Percentiles rank a stretch among this genome's conserved stretches.
phyloP scores from a whole-genome alignment of 2,329 filamentous ascomycete species.

The Plenodomus tracheiphilus region DNA sequence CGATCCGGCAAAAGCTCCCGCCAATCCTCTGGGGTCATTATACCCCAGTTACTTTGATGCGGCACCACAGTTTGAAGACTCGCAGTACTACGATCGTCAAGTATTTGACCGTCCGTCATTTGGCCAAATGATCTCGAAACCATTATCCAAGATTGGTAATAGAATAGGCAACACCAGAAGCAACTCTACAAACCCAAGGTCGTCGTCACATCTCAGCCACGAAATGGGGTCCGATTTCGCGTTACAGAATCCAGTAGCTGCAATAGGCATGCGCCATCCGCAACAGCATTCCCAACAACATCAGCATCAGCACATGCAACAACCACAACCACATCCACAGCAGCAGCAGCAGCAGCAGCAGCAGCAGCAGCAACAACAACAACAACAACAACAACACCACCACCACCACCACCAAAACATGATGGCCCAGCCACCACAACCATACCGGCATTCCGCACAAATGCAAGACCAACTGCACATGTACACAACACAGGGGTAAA shows the following conservation, averaged over 20 bases:
- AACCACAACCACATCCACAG: constrained; percentile 12
- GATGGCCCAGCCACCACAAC: constrained; percentile 19
- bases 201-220: constrained; percentile 29
- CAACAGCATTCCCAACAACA: constrained; percentile 22
- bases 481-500: constrained; percentile 25
- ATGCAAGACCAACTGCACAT: constrained; percentile 30
- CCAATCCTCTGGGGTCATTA: constrained; percentile 36
- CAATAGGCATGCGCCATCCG: constrained; percentile 25
- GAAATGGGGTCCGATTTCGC: constrained; percentile 30
- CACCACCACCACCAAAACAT: constrained; percentile 27
- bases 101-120: constrained; percentile 32
- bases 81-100: constrained; percentile 40
- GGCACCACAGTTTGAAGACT: constrained; percentile 41
- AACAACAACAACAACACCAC: constrained; percentile 14
- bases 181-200: constrained; percentile 24
- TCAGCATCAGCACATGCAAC: constrained; percentile 15
- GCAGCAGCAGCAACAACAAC: constrained; percentile 28
- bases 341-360: constrained; percentile 22
- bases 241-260: constrained; percentile 20
- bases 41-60: constrained; percentile 43
- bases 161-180: constrained; percentile 30
- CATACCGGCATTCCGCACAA: constrained; percentile 21
- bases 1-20: constrained; percentile 31
- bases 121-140: constrained; percentile 40
- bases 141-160: constrained; percentile 38